Evolutionary conservation across 2,329 filamentous ascomycete species (phyloP), one percentile per base, ranked within the genome.

Genomic region (Arthroderma sp.): DNA sequence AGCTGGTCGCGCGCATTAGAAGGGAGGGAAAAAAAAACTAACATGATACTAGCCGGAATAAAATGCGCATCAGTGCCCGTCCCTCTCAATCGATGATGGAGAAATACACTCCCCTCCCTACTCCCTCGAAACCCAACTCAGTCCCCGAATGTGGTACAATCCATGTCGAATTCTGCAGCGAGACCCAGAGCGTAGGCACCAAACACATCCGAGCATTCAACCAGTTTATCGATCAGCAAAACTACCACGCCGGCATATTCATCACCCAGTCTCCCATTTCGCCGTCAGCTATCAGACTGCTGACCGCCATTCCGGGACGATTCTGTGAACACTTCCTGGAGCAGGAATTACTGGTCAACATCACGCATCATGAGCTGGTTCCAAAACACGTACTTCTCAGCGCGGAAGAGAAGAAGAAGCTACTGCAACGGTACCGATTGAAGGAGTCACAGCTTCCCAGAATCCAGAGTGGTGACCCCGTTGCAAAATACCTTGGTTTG

Each of bases 401-500:
- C 66, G 81, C 84, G 49, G 89, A 94, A 66, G 93, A 98, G 78
- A 96, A 96, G 81, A 76, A 76, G 51, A 86, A 87, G 38, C 76
- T 98, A 67, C 79, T 98, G 60, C 84, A 90, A 74, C 80, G 93
- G 61, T 98, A 98, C 75, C 83, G 93, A 53, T 76, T 98, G 72
- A 97, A 96, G 82, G 93, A 98, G 79, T 96, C 89, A 8, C 93
- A 98, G 77, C 78, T 98, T 68, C 93, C 93, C 3, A 81, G 93
- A 58, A 95, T 98, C 66, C 82, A 95, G 72, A 82, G 87, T 63
- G 88, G 87, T 64, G 93, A 98, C 71, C 93, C 93, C 2, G 90
- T 98, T 55, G 88, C 93, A 25, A 85, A 87, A 66, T 98, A 97
- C 72, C 77, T 96, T 57, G 93, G 93, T 11, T 77, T 98, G 70